Evolutionary conservation across 345 rosid genomes (phyloP), one percentile per base, ranked within the genome.

Genomic region (Rhodomyrtus tomentosa): DNA sequence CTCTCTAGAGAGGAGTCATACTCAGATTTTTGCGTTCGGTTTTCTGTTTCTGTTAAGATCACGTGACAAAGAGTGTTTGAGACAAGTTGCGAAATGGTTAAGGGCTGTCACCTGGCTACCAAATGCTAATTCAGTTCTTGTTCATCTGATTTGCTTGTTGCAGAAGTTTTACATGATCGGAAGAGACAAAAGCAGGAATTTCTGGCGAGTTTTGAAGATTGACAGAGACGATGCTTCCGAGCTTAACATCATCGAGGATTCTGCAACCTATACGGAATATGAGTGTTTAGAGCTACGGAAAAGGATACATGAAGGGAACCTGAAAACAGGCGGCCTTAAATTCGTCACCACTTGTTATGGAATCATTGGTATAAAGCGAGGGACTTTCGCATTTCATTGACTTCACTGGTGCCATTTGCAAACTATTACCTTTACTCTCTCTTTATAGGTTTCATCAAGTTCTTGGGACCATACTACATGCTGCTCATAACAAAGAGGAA

Each of bases 381-480:
- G 50, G 62, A 50, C 50, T 82, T 55, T 54, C 55, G 2, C 50
- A 2, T 73, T 48, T 36, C 40, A 38, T 49, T 10, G 29, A 72
- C 14, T 38, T 21, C 52, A 38, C 40, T 50, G 82, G 73, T 85
- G 49, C 27, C 45, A 20, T 14, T 48, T 4, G 49, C 86, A 88
- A 21, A 29, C 55, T 85, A 81, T 51, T 45, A 25, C 73, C 24
- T 50, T 85, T 85, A 84, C 82, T 82, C 74, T 80, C 16, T 83
- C 53, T 72, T 86, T 90, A 81, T 86, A 97, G 99, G 99, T 68
- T 94, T 97, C 86, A 48, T 95, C 87, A 97, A 93, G 89, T 95
- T 97, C 88, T 89, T 97, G 94, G 99, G 97, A 80, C 99, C 98
- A 4, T 91, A 95, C 88, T 95, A 97, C 92, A 95, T 97, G 98